These are phyloP conservation scores for Trametes coccinea DNA, from an alignment of 768 basidiomycete genomes.

Conservation along the genomic window DNA sequence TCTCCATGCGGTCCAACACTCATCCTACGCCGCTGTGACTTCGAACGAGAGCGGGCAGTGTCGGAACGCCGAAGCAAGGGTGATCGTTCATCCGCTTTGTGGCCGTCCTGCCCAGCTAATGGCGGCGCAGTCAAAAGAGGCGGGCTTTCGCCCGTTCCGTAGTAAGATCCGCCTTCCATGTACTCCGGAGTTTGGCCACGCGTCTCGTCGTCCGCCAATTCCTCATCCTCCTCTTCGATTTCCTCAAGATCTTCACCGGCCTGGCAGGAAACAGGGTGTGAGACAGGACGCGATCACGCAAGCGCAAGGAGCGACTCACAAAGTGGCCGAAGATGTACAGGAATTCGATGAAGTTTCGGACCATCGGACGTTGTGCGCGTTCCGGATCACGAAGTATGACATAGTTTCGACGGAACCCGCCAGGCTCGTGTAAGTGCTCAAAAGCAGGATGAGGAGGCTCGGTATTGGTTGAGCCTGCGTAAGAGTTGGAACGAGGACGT, in stretches of 20 bases:
- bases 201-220: slow-evolving; percentile 39
- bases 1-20: slow-evolving; percentile 75
- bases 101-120: slow-evolving; percentile 8
- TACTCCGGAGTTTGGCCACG: slow-evolving; percentile 15
- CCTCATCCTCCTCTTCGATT: slow-evolving; percentile 54
- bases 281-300: neutral
- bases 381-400: slow-evolving; percentile 57
- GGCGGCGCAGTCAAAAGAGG: slow-evolving; percentile 6
- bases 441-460: slow-evolving; percentile 69
- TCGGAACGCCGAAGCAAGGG: slow-evolving; percentile 49
- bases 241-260: slow-evolving; percentile 86
- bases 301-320: slow-evolving; percentile 49
- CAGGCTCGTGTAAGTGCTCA: slow-evolving; percentile 93
- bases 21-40: slow-evolving; percentile 40
- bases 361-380: slow-evolving; percentile 46
- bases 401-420: slow-evolving; percentile 92
- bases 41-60: slow-evolving; percentile 53
- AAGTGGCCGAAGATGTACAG: slow-evolving; percentile 95
- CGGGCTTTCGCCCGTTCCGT: slow-evolving; percentile 8
- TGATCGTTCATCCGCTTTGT: slow-evolving; percentile 48
- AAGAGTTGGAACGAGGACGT: slow-evolving; percentile 72
- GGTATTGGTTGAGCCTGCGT: slow-evolving; percentile 51
- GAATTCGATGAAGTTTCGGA: slow-evolving; percentile 92
- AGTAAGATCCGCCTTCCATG: slow-evolving; percentile 13
- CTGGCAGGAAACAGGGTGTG: slow-evolving; percentile 38